Conservation (phyloP, 176 grass and related monocot genomes). For the Raddia distichophylla region DNA sequence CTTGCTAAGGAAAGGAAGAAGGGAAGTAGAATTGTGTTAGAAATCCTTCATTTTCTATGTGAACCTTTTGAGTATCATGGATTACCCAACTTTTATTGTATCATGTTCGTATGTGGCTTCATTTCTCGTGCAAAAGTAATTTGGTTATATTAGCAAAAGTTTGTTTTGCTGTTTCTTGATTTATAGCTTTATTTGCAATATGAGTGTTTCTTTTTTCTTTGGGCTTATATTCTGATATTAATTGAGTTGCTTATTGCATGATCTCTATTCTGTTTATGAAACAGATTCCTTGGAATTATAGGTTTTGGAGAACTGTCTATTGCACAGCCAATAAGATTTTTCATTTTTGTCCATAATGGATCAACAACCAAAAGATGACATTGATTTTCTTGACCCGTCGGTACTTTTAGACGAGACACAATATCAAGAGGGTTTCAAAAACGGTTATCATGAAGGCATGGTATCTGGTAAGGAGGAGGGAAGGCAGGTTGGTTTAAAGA, state of each 20-base stretch:
- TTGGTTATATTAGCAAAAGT: neutral
- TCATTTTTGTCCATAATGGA: constrained; percentile 54
- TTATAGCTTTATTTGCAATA: neutral
- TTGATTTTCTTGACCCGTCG: constrained; percentile 64
- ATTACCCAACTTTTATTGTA: neutral
- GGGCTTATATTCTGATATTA: neutral
- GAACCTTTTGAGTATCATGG: neutral
- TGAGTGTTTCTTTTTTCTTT: neutral
- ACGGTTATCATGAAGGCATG: constrained; percentile 71
- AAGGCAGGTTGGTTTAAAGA: constrained; percentile 72
- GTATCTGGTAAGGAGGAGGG: constrained; percentile 67
- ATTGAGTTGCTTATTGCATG: neutral
- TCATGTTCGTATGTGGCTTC: constrained; percentile 14
- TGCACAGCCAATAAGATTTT: neutral
- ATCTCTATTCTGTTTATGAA: neutral
- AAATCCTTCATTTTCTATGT: neutral
- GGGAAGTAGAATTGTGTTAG: neutral
- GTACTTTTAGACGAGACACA: constrained; percentile 72
- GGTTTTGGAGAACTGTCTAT: neutral
- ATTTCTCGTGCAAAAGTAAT: neutral
- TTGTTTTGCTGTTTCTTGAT: constrained; percentile 15
- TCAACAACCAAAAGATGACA: constrained; percentile 23
- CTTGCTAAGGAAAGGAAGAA: neutral
- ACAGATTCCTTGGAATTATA: constrained; percentile 28
- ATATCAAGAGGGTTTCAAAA: constrained; percentile 65